phyloP scores from a whole-genome alignment of 2,329 filamentous ascomycete genomes.

The Aspergillus caelatus region DNA sequence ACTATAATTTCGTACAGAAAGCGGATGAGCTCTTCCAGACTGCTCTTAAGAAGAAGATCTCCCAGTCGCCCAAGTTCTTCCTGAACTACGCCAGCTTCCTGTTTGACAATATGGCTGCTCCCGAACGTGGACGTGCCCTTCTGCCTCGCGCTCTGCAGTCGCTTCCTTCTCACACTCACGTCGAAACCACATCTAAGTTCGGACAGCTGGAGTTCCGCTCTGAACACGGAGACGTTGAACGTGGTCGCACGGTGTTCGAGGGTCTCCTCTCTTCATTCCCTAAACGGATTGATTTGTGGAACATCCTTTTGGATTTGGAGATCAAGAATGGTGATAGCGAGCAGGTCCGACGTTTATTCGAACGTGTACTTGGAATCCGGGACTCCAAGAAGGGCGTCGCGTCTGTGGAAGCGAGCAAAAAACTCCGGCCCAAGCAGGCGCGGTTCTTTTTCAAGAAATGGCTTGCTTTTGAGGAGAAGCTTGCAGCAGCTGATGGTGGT shows the following conservation, averaged over 20 bases:
- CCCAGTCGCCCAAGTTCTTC: constrained; percentile 79
- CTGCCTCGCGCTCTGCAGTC: constrained; percentile 83
- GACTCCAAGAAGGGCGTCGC: constrained; percentile 41
- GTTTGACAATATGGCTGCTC: constrained; percentile 69
- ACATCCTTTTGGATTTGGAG: constrained; percentile 86
- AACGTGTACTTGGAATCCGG: constrained; percentile 64
- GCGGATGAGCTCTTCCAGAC: constrained; percentile 85
- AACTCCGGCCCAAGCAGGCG: constrained; percentile 79
- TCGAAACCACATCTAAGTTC: constrained; percentile 81
- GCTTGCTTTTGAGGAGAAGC: constrained; percentile 81
- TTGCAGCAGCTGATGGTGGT: constrained; percentile 52
- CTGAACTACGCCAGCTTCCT: constrained; percentile 94
- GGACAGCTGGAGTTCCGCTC: constrained; percentile 90
- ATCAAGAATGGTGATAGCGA: constrained; percentile 62
- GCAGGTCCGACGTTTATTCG: constrained; percentile 76
- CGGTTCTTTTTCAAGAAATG: constrained; percentile 90
- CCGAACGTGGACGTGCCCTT: constrained; percentile 75
- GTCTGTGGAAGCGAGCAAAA: constrained; percentile 52
- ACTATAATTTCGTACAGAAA: constrained; percentile 59
- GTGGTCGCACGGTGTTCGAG: constrained; percentile 92
- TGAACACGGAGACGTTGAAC: constrained; percentile 78
- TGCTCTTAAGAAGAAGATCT: constrained; percentile 89
- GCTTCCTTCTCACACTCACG: constrained; percentile 69
- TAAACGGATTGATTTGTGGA: constrained; percentile 91
- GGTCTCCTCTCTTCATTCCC: constrained; percentile 80